Evolutionary conservation across 306 rosid genomes (phyloP), one percentile per base, ranked within the genome.

Genomic region (Chamaecrista fasciculata): DNA sequence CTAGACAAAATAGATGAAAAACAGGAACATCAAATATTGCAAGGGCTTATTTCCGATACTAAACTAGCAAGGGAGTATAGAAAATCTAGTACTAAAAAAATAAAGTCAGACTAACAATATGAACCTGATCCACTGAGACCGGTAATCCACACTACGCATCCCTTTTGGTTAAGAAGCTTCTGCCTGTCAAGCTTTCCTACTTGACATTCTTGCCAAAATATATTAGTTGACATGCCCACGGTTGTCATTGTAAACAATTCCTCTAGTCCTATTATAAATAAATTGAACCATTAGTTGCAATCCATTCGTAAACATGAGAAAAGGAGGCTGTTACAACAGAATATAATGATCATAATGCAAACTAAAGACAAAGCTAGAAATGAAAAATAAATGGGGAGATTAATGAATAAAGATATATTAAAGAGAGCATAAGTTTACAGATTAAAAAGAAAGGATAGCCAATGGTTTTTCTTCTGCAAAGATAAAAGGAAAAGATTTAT

Each of bases 91-190:
- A 43, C 18, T 25, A 28, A 40, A 7, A 33, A 44, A 8, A 34
- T 43, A 8, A 39, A 50, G 62, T 53, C 44, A 66, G 65, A 53
- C 20, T 69, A 31, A 33, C 48, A 60, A 55, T 73, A 66, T 11
- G 59, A 19, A 88, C 97, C 97, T 84, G 97, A 91, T 77, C 96
- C 97, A 11, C 96, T 88, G 83, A 91, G 96, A 66, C 97, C 96
- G 0, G 96, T 91, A 70, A 91, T 88, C 97, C 97, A 91, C 42
- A 91, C 86, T 49, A 88, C 91, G 48, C 97, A 91, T 24, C 97
- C 97, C 79, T 84, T 88, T 81, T 91, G 97, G 70, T 88, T 83
- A 56, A 91, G 92, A 73, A 91, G 86, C 84, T 86, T 85, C 84
- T 88, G 87, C 84, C 97, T 76, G 31, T 91, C 96, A 66, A 53